Evolutionary conservation across 1,284 basidiomycete genomes (phyloP), one percentile per base, ranked within the genome.

Genomic region (Pseudozyma flocculosa): DNA sequence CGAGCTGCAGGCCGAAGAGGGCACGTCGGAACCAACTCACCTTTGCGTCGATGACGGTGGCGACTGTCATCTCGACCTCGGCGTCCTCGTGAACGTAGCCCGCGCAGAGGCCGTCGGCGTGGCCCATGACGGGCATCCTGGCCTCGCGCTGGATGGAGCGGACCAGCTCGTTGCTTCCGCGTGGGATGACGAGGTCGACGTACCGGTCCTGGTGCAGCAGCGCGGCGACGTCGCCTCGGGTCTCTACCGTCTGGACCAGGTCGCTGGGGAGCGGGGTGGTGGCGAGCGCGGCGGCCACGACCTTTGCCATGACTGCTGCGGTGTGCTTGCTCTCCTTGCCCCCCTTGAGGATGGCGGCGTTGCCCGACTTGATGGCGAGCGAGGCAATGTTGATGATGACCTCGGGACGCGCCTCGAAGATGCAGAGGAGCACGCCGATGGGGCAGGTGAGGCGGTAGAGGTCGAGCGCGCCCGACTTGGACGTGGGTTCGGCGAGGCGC

Each of bases 381-480:
- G 90, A 85, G 7, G 95, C 91, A 69, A 99, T 97, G 78, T 98
- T 98, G 40, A 98, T 89, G 26, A 98, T 91, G 5, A 99, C 95
- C 78, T 99, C 95, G 1, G 95, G 95, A 32, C 95, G 84, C 3
- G 94, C 90, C 80, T 99, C 95, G 68, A 99, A 99, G 64, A 99
- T 96, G 64, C 97, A 91, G 43, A 98, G 83, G 23, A 98, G 82
- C 0, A 96, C 93, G 18, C 95, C 95, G 61, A 99, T 95, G 0
- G 95, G 93, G 78, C 94, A 98, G 0, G 93, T 91, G 1, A 98
- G 88, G 36, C 92, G 85, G 80, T 95, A 93, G 14, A 98, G 83
- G 71, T 96, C 89, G 15, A 98, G 82, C 0, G 82, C 84, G 36
- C 92, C 88, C 17, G 58, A 53, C 4, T 51, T 57, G 7, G 45